Conservation (phyloP, 148 eudicot genomes). For the Rheum nobile region DNA sequence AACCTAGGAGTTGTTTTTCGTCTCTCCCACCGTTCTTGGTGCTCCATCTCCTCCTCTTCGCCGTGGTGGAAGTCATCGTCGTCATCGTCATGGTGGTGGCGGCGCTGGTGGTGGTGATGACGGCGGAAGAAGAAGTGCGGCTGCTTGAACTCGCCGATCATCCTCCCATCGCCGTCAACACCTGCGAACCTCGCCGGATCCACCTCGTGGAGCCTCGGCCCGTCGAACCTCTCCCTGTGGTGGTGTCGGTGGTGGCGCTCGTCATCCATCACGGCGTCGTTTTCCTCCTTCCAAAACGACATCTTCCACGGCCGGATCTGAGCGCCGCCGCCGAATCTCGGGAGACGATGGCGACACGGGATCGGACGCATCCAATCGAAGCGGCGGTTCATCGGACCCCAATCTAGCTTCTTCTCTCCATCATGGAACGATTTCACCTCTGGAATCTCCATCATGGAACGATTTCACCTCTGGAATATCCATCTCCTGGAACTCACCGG, state of each 20-base stretch:
- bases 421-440: not conserved
- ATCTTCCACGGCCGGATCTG: not conserved
- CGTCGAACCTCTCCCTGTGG: not conserved
- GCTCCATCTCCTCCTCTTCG: not conserved
- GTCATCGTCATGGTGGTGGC: not conserved
- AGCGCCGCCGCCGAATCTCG: not conserved
- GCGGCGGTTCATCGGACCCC: not conserved
- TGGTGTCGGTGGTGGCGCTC: not conserved
- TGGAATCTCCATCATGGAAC: too few species aligned
- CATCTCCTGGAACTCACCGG: not conserved
- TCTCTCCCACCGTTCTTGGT: too few species aligned
- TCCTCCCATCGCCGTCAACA: not conserved
- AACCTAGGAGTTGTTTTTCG: too few species aligned
- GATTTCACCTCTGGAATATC: not conserved
- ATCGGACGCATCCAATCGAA: not conserved
- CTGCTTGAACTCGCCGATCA: constrained; percentile 5
- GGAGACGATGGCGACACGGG: not conserved
- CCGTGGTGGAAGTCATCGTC: not conserved
- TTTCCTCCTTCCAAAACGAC: not conserved
- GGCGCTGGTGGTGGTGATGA: constrained; percentile 1
- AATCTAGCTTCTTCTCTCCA: not conserved
- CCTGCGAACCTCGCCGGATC: not conserved
- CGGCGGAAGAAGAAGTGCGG: constrained; percentile 3
- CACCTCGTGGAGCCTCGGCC: not conserved
- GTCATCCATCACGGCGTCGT: not conserved